Base-by-base conservation (phyloP, 1,284 basidiomycete species). In the Acaromyces ingoldii region DNA sequence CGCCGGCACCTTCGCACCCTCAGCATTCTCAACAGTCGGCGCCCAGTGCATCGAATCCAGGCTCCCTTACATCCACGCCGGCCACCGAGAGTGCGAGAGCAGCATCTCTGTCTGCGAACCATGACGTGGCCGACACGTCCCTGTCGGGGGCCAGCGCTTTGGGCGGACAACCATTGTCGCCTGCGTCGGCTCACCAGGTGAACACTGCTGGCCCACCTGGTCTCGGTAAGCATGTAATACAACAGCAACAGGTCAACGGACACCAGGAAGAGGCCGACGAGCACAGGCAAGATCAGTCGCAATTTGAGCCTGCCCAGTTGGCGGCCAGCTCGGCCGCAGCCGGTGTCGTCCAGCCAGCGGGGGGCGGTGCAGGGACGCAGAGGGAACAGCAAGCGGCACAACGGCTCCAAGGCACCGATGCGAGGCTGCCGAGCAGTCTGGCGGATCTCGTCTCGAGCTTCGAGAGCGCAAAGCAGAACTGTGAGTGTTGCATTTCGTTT, bases 391-490 rank as follows among this genome's bases (percentile, higher is more conserved):
- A 50, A 21, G 60, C 65, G 37, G 65, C 53, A 51, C 67, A 52
- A 48, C 62, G 51, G 57, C 62, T 62, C 52, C 57, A 54, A 31
- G 65, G 63, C 21, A 61, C 59, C 39, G 67, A 73, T 51, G 65
- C 63, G 43, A 62, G 67, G 29, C 72, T 74, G 81, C 91, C 84
- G 50, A 86, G 86, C 39, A 88, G 87, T 39, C 76, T 99, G 67
- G 89, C 90, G 15, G 92, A 96, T 75, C 81, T 99, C 48, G 92
- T 97, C 37, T 84, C 87, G 29, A 92, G 89, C 42, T 98, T 97
- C 73, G 93, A 97, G 78, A 87, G 83, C 43, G 91, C 72, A 90
- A 59, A 98, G 93, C 90, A 92, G 79, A 91, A 93, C 76, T 68
- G 41, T 49, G 39, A 40, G 48, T 49, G 3, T n/a, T 2, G n/a